Conservation (phyloP, 495 filamentous ascomycete genomes). For the Penicillium alfredii region DNA sequence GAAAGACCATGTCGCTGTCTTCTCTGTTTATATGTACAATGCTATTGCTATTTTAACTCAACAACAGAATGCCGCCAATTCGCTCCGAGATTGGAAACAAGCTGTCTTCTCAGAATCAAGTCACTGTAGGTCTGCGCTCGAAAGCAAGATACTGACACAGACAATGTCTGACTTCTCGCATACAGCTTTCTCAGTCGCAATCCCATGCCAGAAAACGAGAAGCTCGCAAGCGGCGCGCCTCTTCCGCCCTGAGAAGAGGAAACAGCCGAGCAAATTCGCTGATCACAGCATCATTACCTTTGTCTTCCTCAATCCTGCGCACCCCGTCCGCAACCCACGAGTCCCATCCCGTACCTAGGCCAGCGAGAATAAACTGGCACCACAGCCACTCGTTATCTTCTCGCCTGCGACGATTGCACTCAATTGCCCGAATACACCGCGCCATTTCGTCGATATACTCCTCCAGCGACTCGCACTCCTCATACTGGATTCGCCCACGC, state of each 20-base stretch:
- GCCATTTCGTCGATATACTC: conserved; percentile 6
- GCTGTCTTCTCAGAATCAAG: no score
- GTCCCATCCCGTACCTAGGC: conserved; percentile 5
- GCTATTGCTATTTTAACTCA: no score
- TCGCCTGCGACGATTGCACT: conserved; percentile 5
- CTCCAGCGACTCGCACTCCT: conserved; percentile 3
- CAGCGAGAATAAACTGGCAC: conserved; percentile 9
- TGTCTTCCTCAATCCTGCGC: background rate
- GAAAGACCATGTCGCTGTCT: no score
- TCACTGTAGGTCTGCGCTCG: no score
- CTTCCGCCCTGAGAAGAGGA: background rate
- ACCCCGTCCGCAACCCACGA: conserved; percentile 1
- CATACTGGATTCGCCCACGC: conserved; percentile 2
- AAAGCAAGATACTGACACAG: no score
- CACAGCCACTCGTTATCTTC: conserved; percentile 5
- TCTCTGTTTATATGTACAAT: no score
- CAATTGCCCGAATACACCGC: conserved; percentile 3
- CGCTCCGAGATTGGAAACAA: no score
- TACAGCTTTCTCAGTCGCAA: background rate
- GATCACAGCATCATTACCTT: background rate
- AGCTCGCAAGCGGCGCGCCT: conserved; percentile 1
- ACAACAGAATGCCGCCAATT: no score
- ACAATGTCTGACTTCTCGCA: no score
- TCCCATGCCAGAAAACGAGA: background rate
- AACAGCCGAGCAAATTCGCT: background rate